These are phyloP conservation scores for Leptodermis oblonga DNA, from an alignment of 257 asterid genomes.

Conservation along the genomic window DNA sequence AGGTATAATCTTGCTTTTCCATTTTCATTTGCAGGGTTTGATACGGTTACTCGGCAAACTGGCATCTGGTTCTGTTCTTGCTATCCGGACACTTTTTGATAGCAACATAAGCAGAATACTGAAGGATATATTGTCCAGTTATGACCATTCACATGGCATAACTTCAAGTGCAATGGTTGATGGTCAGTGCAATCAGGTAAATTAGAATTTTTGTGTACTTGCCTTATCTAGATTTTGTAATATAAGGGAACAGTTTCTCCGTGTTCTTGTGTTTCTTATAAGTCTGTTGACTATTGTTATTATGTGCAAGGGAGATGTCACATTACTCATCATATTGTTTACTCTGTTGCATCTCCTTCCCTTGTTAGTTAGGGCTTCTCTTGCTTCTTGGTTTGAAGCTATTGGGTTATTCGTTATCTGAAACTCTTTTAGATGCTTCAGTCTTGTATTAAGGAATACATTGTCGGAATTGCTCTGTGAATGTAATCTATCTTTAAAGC, in stretches of 20 bases:
- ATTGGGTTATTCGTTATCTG: background rate
- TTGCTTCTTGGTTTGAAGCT: background rate
- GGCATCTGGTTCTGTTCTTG: conserved; percentile 71
- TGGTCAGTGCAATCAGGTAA: conserved; percentile 71
- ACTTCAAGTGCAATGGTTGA: conserved; percentile 51
- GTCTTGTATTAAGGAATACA: background rate
- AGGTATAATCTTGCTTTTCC: conserved; percentile 14
- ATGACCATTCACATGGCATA: conserved; percentile 55
- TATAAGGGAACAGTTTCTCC: background rate
- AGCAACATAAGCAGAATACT: conserved; percentile 60
- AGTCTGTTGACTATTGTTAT: background rate
- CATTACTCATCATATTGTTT: background rate
- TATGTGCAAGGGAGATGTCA: background rate
- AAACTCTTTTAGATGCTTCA: background rate
- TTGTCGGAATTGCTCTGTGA: background rate
- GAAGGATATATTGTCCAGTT: conserved; percentile 62
- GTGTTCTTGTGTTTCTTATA: background rate
- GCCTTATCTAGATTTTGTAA: background rate
- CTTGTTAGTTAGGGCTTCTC: too few species aligned
- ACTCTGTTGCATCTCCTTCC: background rate
- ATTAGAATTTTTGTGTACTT: background rate
- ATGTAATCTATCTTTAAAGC: background rate
- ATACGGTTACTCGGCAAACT: conserved; percentile 75
- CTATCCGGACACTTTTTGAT: conserved; percentile 78
- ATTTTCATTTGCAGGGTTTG: conserved; percentile 62